Base-by-base conservation (phyloP, 1,139 yeast species). In the Zygosaccharomyces pseudobailii region DNA sequence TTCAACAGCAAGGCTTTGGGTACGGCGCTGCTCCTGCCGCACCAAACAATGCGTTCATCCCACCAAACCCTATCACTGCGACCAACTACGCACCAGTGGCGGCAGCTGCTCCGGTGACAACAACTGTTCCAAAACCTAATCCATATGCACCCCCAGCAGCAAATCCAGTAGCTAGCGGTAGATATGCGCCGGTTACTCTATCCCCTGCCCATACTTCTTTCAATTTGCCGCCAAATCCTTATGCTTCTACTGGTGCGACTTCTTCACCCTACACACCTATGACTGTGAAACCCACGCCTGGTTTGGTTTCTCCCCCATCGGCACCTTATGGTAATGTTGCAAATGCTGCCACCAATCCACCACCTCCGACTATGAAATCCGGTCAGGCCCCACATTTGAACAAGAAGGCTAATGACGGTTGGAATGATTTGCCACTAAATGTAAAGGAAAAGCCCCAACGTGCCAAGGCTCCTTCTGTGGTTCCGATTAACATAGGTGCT, bases 341-440 rank as follows among this genome's bases (percentile, higher is more conserved):
- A 3, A 22, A 23, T 30, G 28, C 45, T n/a, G 36, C 41, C 47
- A 25, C 53, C 55, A 35, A 34, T 34, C 41, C 34, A 5, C 58
- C 59, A 34, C 54, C 56, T 35, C 43, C 48, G 9, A 50, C 50
- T 36, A 48, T 56, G 30, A 47, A 51, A 22, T 65, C 68, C 33
- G 69, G 69, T 21, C 69, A 66, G 55, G 58, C 60, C 2, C 69
- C 69, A 33, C 64, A 61, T 33, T 52, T 65, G 38, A 69, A 73
- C 41, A 78, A 74, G 57, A 78, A 75, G 59, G 84, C 84, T 40
- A 82, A 82, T 40, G 92, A 86, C 42, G 97, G 97, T 3, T 90
- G 97, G 97, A 90, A 90, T 62, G 97, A 90, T 66, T 73, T 90
- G 55, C 96, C 97, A 42, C 75, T 82, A n/a, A 73, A 79, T 24